A percentile compares a stretch with the other conserved stretches of the same genome.
Evolutionary conservation across 306 rosid species (phyloP).

Genomic region (Vicia villosa): DNA sequence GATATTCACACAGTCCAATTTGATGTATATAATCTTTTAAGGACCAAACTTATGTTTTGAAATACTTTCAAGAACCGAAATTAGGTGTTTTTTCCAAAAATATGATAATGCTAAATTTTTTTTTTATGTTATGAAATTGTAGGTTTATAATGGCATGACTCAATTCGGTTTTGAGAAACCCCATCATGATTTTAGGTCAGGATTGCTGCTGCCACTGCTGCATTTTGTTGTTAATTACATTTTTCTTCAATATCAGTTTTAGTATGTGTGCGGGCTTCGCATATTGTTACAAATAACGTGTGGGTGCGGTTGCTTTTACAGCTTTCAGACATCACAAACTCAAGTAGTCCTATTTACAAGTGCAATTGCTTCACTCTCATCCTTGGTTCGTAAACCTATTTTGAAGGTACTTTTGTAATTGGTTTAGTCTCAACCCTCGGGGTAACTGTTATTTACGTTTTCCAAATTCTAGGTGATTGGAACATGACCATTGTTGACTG

Average conservation of each 20-base stretch:
- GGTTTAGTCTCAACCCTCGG: slow-evolving; percentile 24
- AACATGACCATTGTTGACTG: slow-evolving; percentile 37
- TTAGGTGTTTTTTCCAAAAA: not conserved
- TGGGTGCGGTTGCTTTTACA: slow-evolving; percentile 41
- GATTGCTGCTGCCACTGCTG: slow-evolving; percentile 20
- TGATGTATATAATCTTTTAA: slow-evolving; percentile 1
- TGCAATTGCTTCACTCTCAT: slow-evolving; percentile 82
- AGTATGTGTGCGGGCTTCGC: slow-evolving; percentile 19
- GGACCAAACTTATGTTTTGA: not conserved
- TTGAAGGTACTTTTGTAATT: slow-evolving; percentile 54
- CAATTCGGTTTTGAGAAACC: slow-evolving; percentile 76
- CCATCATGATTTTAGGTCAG: slow-evolving; percentile 70
- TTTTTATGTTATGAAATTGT: slow-evolving; percentile 41
- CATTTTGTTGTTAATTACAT: slow-evolving; percentile 19
- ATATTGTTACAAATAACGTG: slow-evolving; percentile 31
- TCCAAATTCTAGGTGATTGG: slow-evolving; percentile 7
- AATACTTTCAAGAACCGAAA: not conserved
- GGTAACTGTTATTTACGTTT: slow-evolving; percentile 29
- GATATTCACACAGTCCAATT: slow-evolving; percentile 11
- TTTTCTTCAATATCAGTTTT: not conserved
- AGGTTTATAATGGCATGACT: slow-evolving; percentile 95
- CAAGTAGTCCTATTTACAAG: slow-evolving; percentile 73
- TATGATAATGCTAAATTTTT: slow-evolving; percentile 30
- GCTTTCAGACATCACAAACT: slow-evolving; percentile 72
- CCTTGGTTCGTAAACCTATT: slow-evolving; percentile 73